Conservation (phyloP, 1,284 basidiomycete genomes). For the Naganishia liquefaciens region DNA sequence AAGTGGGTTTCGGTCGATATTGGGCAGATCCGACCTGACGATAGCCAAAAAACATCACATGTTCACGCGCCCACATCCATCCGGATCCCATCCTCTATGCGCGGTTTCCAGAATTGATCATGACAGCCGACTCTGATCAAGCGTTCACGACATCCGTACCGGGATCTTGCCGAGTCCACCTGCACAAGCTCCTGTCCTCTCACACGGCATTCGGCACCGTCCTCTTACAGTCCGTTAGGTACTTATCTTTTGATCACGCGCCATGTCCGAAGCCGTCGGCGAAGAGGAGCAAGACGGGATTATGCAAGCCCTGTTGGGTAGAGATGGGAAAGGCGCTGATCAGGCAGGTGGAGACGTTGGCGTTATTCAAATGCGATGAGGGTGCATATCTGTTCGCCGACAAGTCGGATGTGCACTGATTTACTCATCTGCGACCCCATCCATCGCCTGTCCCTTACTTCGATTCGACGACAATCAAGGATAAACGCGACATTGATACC, state of each 20-base stretch:
- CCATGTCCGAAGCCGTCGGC: background rate
- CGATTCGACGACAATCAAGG: background rate
- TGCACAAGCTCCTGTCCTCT: background rate
- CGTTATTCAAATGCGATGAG: background rate
- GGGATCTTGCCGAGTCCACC: background rate
- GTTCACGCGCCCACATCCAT: no score
- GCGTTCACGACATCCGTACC: background rate
- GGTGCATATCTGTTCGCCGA: slow-evolving; percentile 7
- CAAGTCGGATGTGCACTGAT: background rate
- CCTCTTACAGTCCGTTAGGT: background rate
- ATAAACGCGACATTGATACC: background rate
- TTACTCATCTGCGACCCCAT: background rate
- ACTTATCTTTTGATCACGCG: slow-evolving; percentile 1
- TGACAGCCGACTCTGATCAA: slow-evolving; percentile 8
- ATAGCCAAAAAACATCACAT: no score
- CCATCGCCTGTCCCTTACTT: background rate
- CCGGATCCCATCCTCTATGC: background rate
- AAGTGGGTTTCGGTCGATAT: background rate
- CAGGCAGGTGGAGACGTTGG: slow-evolving; percentile 6
- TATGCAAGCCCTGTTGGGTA: background rate
- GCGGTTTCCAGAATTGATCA: background rate
- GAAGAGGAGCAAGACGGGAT: slow-evolving; percentile 4
- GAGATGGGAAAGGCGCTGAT: slow-evolving; percentile 13
- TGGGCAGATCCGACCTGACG: background rate
- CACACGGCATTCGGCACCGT: slow-evolving; percentile 1